Base-by-base conservation (phyloP, 345 rosid genomes). In the Eutrema japonicum region DNA sequence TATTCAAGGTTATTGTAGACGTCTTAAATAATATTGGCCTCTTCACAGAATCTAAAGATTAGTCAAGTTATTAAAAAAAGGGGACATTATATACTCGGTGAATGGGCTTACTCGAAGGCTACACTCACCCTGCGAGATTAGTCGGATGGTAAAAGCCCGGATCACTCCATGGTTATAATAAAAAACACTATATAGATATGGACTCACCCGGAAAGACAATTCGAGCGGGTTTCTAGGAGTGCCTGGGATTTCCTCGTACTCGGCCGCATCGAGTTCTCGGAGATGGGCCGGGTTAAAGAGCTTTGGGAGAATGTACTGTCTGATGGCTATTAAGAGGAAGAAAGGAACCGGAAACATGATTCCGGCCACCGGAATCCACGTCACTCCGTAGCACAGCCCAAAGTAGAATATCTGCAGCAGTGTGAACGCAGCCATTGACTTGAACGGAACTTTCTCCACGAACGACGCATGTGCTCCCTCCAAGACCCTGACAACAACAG, bases 281-380 rank as follows among this genome's bases (percentile, higher is more conserved):
- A 93, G 76, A 79, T 87, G 75, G 27, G 62, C 72, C 0, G 75
- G 82, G 3, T 38, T 64, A 64, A 93, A 79, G 10, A 90, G 40
- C 78, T 85, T 90, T 5, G 97, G 97, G 30, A 93, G 85, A 55
- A 89, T 37, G 60, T 87, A 76, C 22, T 93, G 92, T 61, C 97
- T 85, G 53, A 93, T 81, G 37, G 85, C 78, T 67, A 89, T 82
- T 59, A 93, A 90, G 43, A 93, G 64, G 70, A 93, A 90, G 85
- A 93, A 90, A 4, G 88, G 97, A 77, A 90, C 66, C 8, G 97
- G 98, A 60, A 93, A 93, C 82, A 93, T 70, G 33, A 93, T 83
- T 73, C 97, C 96, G 0, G 88, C 97, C 37, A 90, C 81, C 2
- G 97, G 98, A 65, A 93, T 87, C 95, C 94, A 87, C 42, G 98